phyloP scores from a whole-genome alignment of 257 asterid species.

The Solanum bukasovii region DNA sequence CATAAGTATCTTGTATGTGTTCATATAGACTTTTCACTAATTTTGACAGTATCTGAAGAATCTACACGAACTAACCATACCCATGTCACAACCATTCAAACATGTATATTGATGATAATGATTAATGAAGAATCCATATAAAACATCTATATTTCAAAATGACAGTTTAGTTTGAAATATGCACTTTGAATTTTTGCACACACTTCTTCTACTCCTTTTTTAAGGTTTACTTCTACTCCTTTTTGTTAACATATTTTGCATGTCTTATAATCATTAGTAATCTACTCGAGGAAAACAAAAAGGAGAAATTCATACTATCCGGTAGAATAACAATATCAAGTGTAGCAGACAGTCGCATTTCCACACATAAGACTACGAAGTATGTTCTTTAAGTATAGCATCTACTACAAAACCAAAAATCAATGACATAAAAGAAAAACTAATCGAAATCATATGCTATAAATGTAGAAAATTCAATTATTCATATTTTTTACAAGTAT shows the following conservation, averaged over 20 bases:
- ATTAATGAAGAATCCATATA: neutral
- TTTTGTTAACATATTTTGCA: neutral
- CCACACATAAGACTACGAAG: neutral
- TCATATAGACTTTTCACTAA: neutral
- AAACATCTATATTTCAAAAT: neutral
- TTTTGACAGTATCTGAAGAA: neutral
- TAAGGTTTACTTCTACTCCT: neutral
- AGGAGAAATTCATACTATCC: neutral
- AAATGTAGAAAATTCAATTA: neutral
- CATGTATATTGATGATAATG: neutral
- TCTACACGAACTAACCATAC: neutral
- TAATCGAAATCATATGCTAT: neutral
- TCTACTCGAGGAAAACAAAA: neutral
- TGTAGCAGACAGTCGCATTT: neutral
- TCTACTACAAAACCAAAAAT: neutral
- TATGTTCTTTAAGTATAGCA: neutral
- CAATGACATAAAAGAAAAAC: neutral
- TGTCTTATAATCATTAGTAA: neutral
- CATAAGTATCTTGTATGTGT: neutral
- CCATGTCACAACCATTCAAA: neutral
- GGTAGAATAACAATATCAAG: neutral
- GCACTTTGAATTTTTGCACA: neutral
- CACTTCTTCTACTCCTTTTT: neutral
- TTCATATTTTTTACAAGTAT: neutral
- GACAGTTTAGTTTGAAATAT: neutral